Conservation (phyloP, 495 filamentous ascomycete genomes). For the Tuber aestivum region DNA sequence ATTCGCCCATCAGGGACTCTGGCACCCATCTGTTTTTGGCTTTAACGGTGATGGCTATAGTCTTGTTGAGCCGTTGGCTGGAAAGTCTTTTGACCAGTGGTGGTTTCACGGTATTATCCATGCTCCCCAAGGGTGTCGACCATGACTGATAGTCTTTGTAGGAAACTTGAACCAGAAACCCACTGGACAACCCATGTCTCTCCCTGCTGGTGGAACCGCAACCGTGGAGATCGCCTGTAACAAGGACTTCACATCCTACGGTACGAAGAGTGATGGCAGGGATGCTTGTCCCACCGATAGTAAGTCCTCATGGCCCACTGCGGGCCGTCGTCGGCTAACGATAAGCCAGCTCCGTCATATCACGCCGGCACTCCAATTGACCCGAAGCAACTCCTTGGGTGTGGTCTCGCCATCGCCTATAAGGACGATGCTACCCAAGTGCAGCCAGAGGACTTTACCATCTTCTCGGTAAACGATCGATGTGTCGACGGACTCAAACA, state of each 20-base stretch:
- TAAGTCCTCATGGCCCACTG: constrained; percentile 42
- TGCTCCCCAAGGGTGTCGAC: neutral
- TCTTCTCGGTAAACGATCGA: constrained; percentile 51
- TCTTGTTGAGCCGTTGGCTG: constrained; percentile 28
- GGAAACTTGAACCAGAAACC: constrained; percentile 28
- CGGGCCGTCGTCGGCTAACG: constrained; percentile 47
- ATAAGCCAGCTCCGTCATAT: constrained; percentile 42
- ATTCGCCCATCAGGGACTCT: constrained; percentile 28
- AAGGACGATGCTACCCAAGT: constrained; percentile 48
- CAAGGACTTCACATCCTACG: constrained; percentile 50
- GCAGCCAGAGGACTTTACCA: constrained; percentile 51
- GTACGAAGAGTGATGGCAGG: constrained; percentile 47
- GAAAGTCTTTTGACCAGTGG: constrained; percentile 20
- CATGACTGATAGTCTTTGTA: constrained; percentile 1
- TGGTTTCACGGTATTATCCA: constrained; percentile 36
- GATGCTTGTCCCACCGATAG: constrained; percentile 46
- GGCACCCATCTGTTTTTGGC: constrained; percentile 28
- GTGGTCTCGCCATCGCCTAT: constrained; percentile 55
- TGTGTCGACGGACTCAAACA: constrained; percentile 35
- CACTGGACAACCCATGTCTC: constrained; percentile 46
- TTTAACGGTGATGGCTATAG: constrained; percentile 37
- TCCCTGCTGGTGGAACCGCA: constrained; percentile 53
- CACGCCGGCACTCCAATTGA: constrained; percentile 48
- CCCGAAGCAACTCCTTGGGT: constrained; percentile 46
- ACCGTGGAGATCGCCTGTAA: constrained; percentile 54